phyloP scores from a whole-genome alignment of 2,329 filamentous ascomycete species.

The Penicillium capsulatum region DNA sequence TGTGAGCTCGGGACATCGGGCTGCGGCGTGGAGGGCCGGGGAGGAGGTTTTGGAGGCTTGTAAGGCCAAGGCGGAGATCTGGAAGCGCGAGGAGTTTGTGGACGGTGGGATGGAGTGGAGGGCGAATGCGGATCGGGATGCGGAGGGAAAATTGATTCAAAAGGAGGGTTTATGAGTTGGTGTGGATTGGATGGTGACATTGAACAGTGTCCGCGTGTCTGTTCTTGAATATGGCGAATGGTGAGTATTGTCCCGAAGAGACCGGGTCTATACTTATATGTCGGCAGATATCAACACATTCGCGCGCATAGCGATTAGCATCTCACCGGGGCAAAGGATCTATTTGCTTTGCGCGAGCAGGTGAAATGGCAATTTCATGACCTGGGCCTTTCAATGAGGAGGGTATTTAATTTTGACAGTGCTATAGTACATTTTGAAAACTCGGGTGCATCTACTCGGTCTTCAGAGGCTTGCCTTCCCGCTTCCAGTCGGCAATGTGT shows the following conservation, averaged over 20 bases:
- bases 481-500: slow-evolving; percentile 76
- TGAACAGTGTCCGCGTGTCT: no score
- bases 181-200: no score
- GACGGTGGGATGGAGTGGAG: slow-evolving; percentile 74
- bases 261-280: no score
- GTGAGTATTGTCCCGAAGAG: no score
- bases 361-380: no score
- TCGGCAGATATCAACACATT: no score
- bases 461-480: slow-evolving; percentile 51
- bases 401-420: slow-evolving; percentile 26
- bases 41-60: slow-evolving; percentile 85
- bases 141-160: slow-evolving; percentile 37
- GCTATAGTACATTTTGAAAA: slow-evolving; percentile 23
- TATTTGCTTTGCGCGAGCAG: no score
- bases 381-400: slow-evolving; percentile 15
- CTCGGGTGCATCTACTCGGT: slow-evolving; percentile 26
- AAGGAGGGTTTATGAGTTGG: background rate
- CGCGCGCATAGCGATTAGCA: no score
- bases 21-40: slow-evolving; percentile 79
- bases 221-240: no score
- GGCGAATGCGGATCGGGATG: slow-evolving; percentile 72
- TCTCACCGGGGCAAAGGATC: no score
- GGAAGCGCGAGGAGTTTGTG: slow-evolving; percentile 86
- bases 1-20: slow-evolving; percentile 75
- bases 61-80: slow-evolving; percentile 86